Base-by-base conservation (phyloP, 768 basidiomycete species). In the Trametopsis cervina region DNA sequence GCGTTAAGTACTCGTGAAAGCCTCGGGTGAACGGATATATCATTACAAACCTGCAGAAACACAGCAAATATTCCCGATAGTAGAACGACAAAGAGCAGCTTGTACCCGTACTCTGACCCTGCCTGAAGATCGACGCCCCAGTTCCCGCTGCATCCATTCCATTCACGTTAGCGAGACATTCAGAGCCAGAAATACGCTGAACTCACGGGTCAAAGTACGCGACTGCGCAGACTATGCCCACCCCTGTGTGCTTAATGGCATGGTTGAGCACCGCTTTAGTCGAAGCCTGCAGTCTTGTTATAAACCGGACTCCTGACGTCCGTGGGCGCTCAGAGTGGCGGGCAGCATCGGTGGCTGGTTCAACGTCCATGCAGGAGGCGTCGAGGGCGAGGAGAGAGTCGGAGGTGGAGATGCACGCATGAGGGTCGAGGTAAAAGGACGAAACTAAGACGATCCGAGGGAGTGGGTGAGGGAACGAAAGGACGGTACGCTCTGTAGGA, bases 101-200 rank as follows among this genome's bases (percentile, higher is more conserved):
- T 78, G 66, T 95, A 96, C 0, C 94, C 92, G 61, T 76, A 94
- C 47, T 81, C 63, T 17, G 86, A 85, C 9, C 91, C 91, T 1
- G 91, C 91, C 64, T 89, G 84, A 6, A 94, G 69, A 67, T 93
- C 91, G 13, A 92, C 90, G 15, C 85, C 80, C 91, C 90, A 92
- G 59, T 93, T 94, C 23, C 90, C 88, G 17, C 83, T 85, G 46
- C 21, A n/a, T n/a, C n/a, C n/a, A n/a, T n/a, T n/a, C n/a, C n/a
- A n/a, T n/a, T n/a, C n/a, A n/a, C n/a, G n/a, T n/a, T n/a, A n/a
- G n/a, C n/a, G n/a, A n/a, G n/a, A n/a, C n/a, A n/a, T n/a, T n/a
- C n/a, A n/a, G n/a, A n/a, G n/a, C n/a, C n/a, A n/a, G n/a, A n/a
- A n/a, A n/a, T n/a, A n/a, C n/a, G n/a, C n/a, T n/a, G n/a, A 21